A percentile compares a stretch with the other conserved stretches of the same genome.
Evolutionary conservation across 768 basidiomycete genomes (phyloP).

Genomic region (Flagelloscypha sp.): DNA sequence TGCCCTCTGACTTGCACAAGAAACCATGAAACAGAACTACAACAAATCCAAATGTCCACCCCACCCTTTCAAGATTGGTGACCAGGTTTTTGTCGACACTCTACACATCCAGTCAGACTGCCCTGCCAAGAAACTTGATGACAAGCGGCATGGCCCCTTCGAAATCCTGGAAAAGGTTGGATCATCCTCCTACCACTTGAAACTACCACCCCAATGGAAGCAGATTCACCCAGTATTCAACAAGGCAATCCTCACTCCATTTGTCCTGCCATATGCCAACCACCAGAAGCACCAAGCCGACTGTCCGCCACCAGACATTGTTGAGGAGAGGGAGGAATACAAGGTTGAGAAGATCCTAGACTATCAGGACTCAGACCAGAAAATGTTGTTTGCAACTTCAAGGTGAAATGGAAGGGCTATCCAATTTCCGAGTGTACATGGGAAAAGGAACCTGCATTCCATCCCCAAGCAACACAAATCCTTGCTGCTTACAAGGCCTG

Average conservation of each 20-base stretch:
- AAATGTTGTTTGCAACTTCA: slow-evolving; percentile 1
- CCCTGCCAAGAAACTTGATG: slow-evolving; percentile 15
- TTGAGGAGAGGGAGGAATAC: no score
- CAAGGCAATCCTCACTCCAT: slow-evolving; percentile 1
- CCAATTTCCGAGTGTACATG: slow-evolving; percentile 12
- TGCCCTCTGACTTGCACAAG: slow-evolving; percentile 12
- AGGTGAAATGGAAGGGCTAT: slow-evolving; percentile 17
- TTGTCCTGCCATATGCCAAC: slow-evolving; percentile 5
- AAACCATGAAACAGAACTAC: slow-evolving; percentile 13
- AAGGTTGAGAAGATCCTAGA: slow-evolving; percentile 13
- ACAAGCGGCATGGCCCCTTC: slow-evolving; percentile 20
- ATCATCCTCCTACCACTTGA: slow-evolving; percentile 9
- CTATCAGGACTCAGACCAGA: neutral
- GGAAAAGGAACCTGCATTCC: no score
- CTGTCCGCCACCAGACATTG: no score
- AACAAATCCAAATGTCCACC: slow-evolving; percentile 5
- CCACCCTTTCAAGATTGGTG: slow-evolving; percentile 11
- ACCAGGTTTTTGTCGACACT: slow-evolving; percentile 16
- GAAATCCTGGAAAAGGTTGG: slow-evolving; percentile 14
- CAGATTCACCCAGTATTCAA: slow-evolving; percentile 14
- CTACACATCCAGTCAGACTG: slow-evolving; percentile 10
- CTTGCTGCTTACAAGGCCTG: no score
- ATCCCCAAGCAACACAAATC: no score
- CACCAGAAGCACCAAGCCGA: slow-evolving; percentile 8
- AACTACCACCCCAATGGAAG: slow-evolving; percentile 14